Conservation (phyloP, 2,329 filamentous ascomycete species). For the Didymellaceae sp. region DNA sequence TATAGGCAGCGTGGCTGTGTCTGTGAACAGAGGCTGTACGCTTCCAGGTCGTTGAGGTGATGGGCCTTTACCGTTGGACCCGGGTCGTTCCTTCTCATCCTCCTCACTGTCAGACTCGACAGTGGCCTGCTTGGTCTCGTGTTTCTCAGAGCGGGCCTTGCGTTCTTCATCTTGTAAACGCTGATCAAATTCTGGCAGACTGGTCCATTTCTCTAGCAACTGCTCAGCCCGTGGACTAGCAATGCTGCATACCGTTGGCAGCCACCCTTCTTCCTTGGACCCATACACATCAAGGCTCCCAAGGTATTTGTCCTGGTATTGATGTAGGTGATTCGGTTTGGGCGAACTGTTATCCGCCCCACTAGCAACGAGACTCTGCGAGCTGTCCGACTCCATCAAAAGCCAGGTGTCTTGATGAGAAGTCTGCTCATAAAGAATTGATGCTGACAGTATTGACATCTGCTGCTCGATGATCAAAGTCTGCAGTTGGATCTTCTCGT, state of each 20-base stretch:
- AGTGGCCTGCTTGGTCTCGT: conserved; percentile 40
- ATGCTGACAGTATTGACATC: conserved; percentile 40
- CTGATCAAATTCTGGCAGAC: conserved; percentile 39
- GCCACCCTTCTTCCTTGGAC: conserved; percentile 29
- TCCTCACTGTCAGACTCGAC: conserved; percentile 47
- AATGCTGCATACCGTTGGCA: conserved; percentile 33
- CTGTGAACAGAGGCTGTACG: conserved; percentile 39
- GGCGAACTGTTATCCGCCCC: conserved; percentile 14
- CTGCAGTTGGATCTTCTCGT: conserved; percentile 47
- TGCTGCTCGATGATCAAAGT: conserved; percentile 50
- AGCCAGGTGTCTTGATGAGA: conserved; percentile 24
- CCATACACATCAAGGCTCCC: conserved; percentile 30
- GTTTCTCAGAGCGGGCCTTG: conserved; percentile 29
- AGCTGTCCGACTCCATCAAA: conserved; percentile 41
- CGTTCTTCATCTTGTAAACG: conserved; percentile 35
- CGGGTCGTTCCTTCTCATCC: conserved; percentile 24
- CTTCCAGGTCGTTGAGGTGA: conserved; percentile 27
- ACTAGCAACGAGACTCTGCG: conserved; percentile 30
- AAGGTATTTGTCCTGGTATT: conserved; percentile 40
- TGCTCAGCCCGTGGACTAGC: conserved; percentile 34
- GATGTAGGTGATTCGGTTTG: conserved; percentile 32
- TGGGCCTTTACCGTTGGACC: conserved; percentile 19
- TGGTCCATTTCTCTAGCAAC: conserved; percentile 43
- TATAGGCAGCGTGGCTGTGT: conserved; percentile 31
- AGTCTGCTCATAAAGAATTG: conserved; percentile 25